These are phyloP conservation scores for Andrographis paniculata DNA, from an alignment of 305 asterid species.

Conservation along the genomic window DNA sequence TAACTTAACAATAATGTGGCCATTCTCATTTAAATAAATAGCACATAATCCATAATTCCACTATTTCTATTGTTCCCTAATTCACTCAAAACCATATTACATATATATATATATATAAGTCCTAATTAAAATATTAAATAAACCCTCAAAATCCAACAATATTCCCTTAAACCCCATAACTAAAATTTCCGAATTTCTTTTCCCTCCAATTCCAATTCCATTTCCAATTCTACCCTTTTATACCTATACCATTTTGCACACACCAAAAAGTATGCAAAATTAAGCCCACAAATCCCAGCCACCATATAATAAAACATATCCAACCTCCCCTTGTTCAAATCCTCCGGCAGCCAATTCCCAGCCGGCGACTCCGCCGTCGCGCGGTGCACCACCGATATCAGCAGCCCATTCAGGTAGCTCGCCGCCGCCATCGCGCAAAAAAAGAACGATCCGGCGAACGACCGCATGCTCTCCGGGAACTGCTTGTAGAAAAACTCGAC, in stretches of 20 bases:
- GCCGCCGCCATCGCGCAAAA: slow-evolving; percentile 35
- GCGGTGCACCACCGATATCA: slow-evolving; percentile 31
- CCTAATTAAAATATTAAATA: too few relatives aligned
- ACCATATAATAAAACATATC: slow-evolving; percentile 10
- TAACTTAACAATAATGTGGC: too few relatives aligned
- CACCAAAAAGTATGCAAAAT: slow-evolving; percentile 23
- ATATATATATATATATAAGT: too few relatives aligned
- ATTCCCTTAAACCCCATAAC: too few relatives aligned
- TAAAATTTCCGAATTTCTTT: slow-evolving; percentile 28
- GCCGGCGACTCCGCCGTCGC: slow-evolving; percentile 22
- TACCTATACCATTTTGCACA: slow-evolving; percentile 40
- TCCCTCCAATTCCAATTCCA: slow-evolving; percentile 20
- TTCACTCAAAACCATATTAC: too few relatives aligned
- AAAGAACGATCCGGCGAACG: slow-evolving; percentile 37
- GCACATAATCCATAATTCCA: too few relatives aligned
- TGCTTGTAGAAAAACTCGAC: slow-evolving; percentile 36
- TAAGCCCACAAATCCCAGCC: slow-evolving; percentile 20
- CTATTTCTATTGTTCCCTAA: too few relatives aligned
- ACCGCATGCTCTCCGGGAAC: slow-evolving; percentile 44
- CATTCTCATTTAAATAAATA: too few relatives aligned
- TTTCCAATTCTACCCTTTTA: too few relatives aligned
- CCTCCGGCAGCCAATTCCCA: slow-evolving; percentile 48
- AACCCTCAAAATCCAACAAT: too few relatives aligned
- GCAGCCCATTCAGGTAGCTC: slow-evolving; percentile 31
- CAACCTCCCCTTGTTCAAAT: slow-evolving; percentile 13